phyloP scores from a whole-genome alignment of 768 basidiomycete genomes.

The Auricularia sp. region DNA sequence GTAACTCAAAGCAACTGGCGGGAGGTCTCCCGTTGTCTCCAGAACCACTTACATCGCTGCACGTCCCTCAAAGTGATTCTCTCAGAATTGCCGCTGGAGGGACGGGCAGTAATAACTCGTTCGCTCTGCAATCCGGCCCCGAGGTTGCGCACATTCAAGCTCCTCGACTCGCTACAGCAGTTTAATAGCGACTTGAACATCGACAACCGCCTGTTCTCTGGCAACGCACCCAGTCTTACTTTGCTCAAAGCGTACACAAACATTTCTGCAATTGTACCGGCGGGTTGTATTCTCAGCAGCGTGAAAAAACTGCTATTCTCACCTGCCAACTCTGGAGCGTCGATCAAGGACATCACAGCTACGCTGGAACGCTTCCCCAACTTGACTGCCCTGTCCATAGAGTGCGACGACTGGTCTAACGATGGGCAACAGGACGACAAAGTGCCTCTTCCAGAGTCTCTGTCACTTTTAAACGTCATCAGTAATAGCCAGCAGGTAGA shows the following conservation, averaged over 20 bases:
- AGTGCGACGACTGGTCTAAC: too few species aligned
- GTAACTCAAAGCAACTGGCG: background rate
- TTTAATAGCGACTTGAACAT: background rate
- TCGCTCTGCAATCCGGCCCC: background rate
- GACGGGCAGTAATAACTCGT: background rate
- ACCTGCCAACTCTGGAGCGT: too few species aligned
- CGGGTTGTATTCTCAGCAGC: too few species aligned
- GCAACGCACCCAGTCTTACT: background rate
- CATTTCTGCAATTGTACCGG: background rate
- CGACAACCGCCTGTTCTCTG: background rate
- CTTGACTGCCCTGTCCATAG: too few species aligned
- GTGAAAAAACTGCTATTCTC: too few species aligned
- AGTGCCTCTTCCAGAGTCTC: too few species aligned
- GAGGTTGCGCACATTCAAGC: background rate
- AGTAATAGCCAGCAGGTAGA: too few species aligned
- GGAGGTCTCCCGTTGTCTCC: background rate
- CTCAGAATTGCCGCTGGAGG: background rate
- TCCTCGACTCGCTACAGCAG: background rate
- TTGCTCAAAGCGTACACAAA: background rate
- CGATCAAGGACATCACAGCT: too few species aligned
- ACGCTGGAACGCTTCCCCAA: too few species aligned
- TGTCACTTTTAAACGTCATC: too few species aligned
- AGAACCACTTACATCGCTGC: background rate
- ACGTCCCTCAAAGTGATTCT: background rate
- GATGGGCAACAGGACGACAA: too few species aligned